Base-by-base conservation (phyloP, 352 stramenopile genomes). In the Globisporangium middletonii region DNA sequence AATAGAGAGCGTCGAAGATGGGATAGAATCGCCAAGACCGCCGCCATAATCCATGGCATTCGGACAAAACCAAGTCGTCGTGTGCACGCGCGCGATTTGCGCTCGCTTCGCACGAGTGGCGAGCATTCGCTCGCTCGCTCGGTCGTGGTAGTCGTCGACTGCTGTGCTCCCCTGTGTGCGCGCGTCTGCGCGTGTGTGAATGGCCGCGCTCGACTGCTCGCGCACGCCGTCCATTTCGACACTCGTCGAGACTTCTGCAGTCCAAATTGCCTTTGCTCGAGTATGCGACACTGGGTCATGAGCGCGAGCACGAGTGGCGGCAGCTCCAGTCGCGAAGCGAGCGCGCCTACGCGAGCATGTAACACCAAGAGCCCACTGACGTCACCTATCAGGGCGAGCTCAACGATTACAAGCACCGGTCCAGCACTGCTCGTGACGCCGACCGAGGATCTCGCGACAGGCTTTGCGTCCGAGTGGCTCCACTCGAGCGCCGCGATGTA, bases 201-300 rank as follows among this genome's bases (percentile, higher is more conserved):
- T 38, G 33, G 33, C 33, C 33, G 33, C 33, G 33, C 33, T 38
- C 7, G 33, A 38, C 33, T 38, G 33, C 33, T 38, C 33, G 33
- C 9, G 33, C 9, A 38, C 33, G 33, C 33, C 33, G 33, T 12
- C 33, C 33, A 38, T 38, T 38, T 38, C 33, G 33, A 12, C 7
- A 8, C 6, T 38, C 6, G 33, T 12, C 5, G 33, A 13, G 33
- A 9, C 33, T 9, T 6, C 33, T 38, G 33, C 33, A 38, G 7
- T 9, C 9, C 6, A 12, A 5, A 35, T 35, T 9, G 30, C 8
- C 4, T 5, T 35, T 35, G 30, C 8, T 9, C 26, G 6, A 43
- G 35, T 50, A 60, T 61, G 55, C 55, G 47, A 61, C 55, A 61
- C 23, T 61, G 55, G 33, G 33, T 38, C 33, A 38, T 38, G 33